These are phyloP conservation scores for Chaetothyriales sp. DNA, from an alignment of 2,329 filamentous ascomycete genomes.

Conservation along the genomic window DNA sequence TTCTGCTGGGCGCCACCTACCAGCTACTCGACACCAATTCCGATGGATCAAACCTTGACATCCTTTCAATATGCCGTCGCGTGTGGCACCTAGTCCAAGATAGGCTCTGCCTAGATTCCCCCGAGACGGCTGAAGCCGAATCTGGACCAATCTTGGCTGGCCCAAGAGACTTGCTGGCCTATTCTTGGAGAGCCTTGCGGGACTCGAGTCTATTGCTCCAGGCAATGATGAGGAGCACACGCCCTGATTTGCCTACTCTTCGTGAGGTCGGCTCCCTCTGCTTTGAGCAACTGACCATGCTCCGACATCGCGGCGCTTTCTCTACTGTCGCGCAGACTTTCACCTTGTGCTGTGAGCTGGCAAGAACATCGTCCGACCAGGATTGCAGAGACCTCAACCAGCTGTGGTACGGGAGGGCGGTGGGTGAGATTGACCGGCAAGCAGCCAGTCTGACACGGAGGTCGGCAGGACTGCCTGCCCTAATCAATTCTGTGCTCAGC, in stretches of 20 bases:
- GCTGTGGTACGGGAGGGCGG: conserved; percentile 59
- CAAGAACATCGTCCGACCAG: conserved; percentile 38
- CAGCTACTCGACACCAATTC: conserved; percentile 4
- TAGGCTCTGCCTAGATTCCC: conserved; percentile 83
- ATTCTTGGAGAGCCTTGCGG: conserved; percentile 88
- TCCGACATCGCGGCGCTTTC: conserved; percentile 85
- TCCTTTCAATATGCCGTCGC: conserved; percentile 19
- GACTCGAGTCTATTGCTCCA: conserved; percentile 73
- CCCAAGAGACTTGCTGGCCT: conserved; percentile 79
- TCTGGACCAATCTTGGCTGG: conserved; percentile 62
- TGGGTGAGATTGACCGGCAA: conserved; percentile 59
- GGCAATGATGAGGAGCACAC: conserved; percentile 37
- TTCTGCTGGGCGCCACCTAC: conserved; percentile 10
- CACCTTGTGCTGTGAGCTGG: conserved; percentile 59
- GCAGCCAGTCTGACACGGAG: conserved; percentile 69
- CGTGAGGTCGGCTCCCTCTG: conserved; percentile 56
- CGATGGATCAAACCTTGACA: background rate
- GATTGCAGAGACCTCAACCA: conserved; percentile 39
- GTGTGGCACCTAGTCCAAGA: conserved; percentile 66
- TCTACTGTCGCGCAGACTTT: conserved; percentile 87
- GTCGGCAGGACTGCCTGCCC: conserved; percentile 79
- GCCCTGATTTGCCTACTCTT: conserved; percentile 44
- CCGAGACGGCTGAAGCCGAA: conserved; percentile 56
- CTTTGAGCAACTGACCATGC: conserved; percentile 66
- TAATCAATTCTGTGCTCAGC: conserved; percentile 68